Evolutionary conservation across 306 rosid species (phyloP).

Genomic region (Ziziphus jujuba): DNA sequence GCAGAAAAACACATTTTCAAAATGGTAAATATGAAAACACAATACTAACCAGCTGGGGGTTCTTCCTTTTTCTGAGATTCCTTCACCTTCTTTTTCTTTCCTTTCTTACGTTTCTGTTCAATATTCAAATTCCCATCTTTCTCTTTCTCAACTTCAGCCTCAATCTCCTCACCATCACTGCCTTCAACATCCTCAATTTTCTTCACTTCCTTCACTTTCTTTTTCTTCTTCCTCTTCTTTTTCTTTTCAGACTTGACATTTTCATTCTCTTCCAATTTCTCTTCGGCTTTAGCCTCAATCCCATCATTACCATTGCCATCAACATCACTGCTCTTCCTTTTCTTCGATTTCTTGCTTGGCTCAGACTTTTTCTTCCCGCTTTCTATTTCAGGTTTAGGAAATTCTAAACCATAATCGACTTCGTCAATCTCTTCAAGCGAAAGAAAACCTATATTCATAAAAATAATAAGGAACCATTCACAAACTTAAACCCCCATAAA

Average conservation of each 20-base stretch:
- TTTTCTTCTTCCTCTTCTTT: constrained; percentile 34
- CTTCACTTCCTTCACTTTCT: constrained; percentile 11
- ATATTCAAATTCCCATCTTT: constrained; percentile 8
- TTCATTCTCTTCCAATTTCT: constrained; percentile 31
- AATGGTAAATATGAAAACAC: not conserved
- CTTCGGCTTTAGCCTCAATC: constrained; percentile 25
- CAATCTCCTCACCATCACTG: constrained; percentile 12
- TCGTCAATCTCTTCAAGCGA: constrained; percentile 91
- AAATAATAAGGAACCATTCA: not conserved
- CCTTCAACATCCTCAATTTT: constrained; percentile 14
- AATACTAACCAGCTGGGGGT: constrained; percentile 48
- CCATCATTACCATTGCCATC: constrained; percentile 25
- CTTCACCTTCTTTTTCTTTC: constrained; percentile 2
- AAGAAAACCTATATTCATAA: constrained; percentile 58
- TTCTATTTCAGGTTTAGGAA: constrained; percentile 50
- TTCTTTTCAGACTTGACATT: constrained; percentile 30
- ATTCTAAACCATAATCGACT: constrained; percentile 54
- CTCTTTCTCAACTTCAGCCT: constrained; percentile 18
- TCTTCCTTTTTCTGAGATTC: constrained; percentile 35
- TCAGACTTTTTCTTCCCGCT: constrained; percentile 32
- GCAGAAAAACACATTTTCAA: not conserved
- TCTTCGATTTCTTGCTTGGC: constrained; percentile 26
- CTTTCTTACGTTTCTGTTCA: constrained; percentile 6
- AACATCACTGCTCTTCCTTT: constrained; percentile 29
- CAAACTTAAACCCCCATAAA: not conserved